Percentiles rank a stretch among this genome's conserved stretches.
Evolutionary conservation across 1,139 yeast species (phyloP).

Genomic region (Pichia sp.): DNA sequence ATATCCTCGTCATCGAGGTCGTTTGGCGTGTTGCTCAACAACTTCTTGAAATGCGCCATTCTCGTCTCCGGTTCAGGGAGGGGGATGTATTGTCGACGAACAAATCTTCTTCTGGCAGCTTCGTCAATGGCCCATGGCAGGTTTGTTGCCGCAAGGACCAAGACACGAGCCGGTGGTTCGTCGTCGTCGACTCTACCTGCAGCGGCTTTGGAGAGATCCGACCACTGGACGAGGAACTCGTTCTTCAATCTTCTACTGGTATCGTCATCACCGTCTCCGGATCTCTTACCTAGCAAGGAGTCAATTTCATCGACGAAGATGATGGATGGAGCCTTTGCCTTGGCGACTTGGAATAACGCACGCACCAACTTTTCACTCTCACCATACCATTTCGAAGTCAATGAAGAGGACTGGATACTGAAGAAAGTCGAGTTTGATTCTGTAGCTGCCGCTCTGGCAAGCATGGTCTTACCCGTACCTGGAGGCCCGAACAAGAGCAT

Average conservation of each 20-base stretch:
- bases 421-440: constrained; percentile 95
- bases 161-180: constrained; percentile 64
- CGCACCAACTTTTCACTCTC: constrained; percentile 93
- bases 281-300: constrained; percentile 79
- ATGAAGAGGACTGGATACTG: constrained; percentile 86
- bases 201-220: constrained; percentile 79
- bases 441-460: constrained; percentile 97
- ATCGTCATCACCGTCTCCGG: constrained; percentile 86
- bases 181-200: constrained; percentile 76
- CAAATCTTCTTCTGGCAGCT: constrained; percentile 95
- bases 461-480: constrained; percentile 98
- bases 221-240: constrained; percentile 96
- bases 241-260: constrained; percentile 89
- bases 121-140: constrained; percentile 98
- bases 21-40: constrained; percentile 75
- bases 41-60: constrained; percentile 64
- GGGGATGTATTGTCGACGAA: constrained; percentile 91
- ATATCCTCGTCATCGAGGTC: constrained; percentile 65
- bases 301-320: constrained; percentile 97
- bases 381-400: constrained; percentile 90
- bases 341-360: constrained; percentile 84
- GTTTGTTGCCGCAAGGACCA: constrained; percentile 94
- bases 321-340: constrained; percentile 86
- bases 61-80: constrained; percentile 89
- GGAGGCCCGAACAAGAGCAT: constrained; percentile 98